Evolutionary conservation across 2,329 filamentous ascomycete species (phyloP).

Genomic region (Aspergillus transmontanensis): DNA sequence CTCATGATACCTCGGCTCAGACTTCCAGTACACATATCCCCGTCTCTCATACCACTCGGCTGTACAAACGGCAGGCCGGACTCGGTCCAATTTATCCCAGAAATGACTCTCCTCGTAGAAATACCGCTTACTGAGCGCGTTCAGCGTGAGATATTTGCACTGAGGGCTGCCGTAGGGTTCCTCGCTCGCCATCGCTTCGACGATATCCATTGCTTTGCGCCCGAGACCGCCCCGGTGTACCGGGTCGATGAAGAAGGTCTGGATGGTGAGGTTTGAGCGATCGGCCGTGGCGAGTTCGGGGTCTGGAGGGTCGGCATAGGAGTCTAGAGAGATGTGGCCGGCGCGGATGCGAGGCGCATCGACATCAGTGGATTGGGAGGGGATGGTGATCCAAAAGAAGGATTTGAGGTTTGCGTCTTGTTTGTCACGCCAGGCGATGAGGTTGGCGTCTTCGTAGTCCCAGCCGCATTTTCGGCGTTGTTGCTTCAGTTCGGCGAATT

Average conservation of each 20-base stretch:
- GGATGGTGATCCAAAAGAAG: constrained; percentile 23
- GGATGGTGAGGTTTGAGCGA: constrained; percentile 23
- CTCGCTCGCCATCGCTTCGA: constrained; percentile 22
- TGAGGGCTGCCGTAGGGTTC: constrained; percentile 22
- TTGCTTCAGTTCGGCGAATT: constrained; percentile 15
- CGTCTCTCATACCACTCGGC: constrained; percentile 29
- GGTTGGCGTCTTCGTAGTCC: constrained; percentile 10
- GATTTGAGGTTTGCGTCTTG: constrained; percentile 16
- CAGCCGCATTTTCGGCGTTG: constrained; percentile 22
- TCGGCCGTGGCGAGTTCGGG: constrained; percentile 16
- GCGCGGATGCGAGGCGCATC: constrained; percentile 11
- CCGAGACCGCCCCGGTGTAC: constrained; percentile 26
- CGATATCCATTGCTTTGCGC: constrained; percentile 18
- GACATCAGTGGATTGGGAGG: not conserved
- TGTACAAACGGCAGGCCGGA: constrained; percentile 17
- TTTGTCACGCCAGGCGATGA: constrained; percentile 16
- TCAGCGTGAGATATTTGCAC: constrained; percentile 20
- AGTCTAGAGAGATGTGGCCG: constrained; percentile 34
- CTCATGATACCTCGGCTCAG: constrained; percentile 22
- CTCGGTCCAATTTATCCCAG: constrained; percentile 12
- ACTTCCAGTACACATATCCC: constrained; percentile 32
- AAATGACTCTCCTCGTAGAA: constrained; percentile 23
- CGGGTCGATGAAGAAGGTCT: constrained; percentile 29
- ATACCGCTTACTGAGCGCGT: constrained; percentile 25
- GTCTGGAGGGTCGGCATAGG: constrained; percentile 18